These are phyloP conservation scores for maize (Zea mays) DNA, from an alignment of 176 grass and related monocot species.

Conservation along the genomic window Zm-B73-REFERENCE-NAM-5.0 NC_050101.1:144952001-144952500, in stretches of 20 bases:
- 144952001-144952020: slow-evolving; percentile 74
- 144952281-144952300: background rate
- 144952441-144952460: background rate
- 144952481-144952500: background rate
- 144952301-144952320: background rate
- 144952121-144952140: slow-evolving; percentile 60
- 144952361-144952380: background rate
- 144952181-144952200: slow-evolving; percentile 63
- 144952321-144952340: background rate
- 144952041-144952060: slow-evolving; percentile 57
- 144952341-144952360: background rate
- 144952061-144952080: slow-evolving; percentile 53
- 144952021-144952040: slow-evolving; percentile 72
- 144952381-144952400: background rate
- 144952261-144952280: background rate
- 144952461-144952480: background rate
- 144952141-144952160: slow-evolving; percentile 71
- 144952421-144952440: background rate
- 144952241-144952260: slow-evolving; percentile 14
- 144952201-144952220: slow-evolving; percentile 43
- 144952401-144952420: background rate
- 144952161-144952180: slow-evolving; percentile 68
- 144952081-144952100: slow-evolving; percentile 73
- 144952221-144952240: slow-evolving; percentile 29
- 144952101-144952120: slow-evolving; percentile 61